Evolutionary conservation across 2,329 filamentous ascomycete genomes (phyloP), one percentile per base, ranked within the genome.

Genomic region (Arthroderma sp.): DNA sequence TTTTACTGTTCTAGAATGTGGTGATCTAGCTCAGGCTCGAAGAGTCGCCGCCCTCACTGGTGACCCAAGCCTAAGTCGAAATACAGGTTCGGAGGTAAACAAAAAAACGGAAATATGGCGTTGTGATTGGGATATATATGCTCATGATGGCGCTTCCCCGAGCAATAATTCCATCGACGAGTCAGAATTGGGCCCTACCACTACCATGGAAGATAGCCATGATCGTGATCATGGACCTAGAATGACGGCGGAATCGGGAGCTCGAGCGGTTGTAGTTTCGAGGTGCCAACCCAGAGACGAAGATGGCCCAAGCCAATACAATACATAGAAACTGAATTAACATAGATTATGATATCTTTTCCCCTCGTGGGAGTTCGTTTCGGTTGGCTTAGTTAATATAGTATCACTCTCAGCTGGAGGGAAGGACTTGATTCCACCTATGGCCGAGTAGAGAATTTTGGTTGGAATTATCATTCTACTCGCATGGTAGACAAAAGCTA

Each of bases 1-100:
- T 37, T 55, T 73, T 9, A 64, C 65, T 1, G 65, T 73, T 6
- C 56, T 73, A 9, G 71, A 73, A 59, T 73, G 71, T 58, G 71
- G 71, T 4, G 67, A 68, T 61, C 58, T 59, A 23, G 39, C 49
- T 33, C 71, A 73, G 52, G 70, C 70, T 8, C 53, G 58, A 31
- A 67, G 71, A 37, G 67, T 73, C 17, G 57, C 56, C 41, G 25
- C 47, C 2, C 57, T 63, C 56, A n/a, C n/a, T 52, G 33, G 9
- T 17, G 49, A 51, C 19, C 17, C n/a, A 2, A 21, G 39, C n/a
- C 39, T 11, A 43, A 43, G 11, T 43, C 8, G 2, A 21, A 7
- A 8, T 23, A 11, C 8, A 9, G 9, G 7, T 0, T 43, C 17
- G 4, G n/a, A 25, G 41, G 6, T 56, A 54, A 21, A 49, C 49